These are phyloP conservation scores for Russula compacta DNA, from an alignment of 768 basidiomycete species.

Conservation along the genomic window DNA sequence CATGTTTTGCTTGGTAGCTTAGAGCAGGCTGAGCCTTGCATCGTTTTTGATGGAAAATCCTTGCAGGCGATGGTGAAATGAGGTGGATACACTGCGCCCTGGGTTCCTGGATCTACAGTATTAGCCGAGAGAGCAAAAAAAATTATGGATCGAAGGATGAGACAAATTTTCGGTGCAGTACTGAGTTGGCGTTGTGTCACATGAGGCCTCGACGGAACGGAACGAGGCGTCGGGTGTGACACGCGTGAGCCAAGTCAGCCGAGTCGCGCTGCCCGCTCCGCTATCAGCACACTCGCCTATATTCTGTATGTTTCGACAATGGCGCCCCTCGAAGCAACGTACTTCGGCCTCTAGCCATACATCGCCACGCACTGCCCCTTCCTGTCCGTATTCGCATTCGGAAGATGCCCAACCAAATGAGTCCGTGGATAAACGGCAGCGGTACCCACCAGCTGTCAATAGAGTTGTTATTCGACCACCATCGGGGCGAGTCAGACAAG, in stretches of 20 bases:
- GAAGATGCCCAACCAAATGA: constrained; percentile 21
- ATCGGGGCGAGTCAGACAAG: background rate
- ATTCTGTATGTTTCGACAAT: constrained; percentile 11
- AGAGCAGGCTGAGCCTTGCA: background rate
- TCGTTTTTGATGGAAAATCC: background rate
- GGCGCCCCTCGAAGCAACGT: background rate
- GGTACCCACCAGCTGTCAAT: constrained; percentile 3
- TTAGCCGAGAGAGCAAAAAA: background rate
- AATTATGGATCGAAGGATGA: background rate
- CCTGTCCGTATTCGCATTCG: background rate
- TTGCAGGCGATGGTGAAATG: background rate
- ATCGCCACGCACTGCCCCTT: background rate
- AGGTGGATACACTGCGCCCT: background rate
- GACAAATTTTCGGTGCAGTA: background rate
- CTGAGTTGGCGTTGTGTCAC: too few species aligned
- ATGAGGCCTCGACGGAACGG: too few species aligned
- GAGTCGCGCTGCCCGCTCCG: background rate
- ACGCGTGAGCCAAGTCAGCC: background rate
- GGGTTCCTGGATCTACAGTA: background rate
- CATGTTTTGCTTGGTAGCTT: background rate
- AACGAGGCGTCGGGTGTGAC: background rate
- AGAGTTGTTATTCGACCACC: background rate
- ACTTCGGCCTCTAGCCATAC: background rate
- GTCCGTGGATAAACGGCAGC: constrained; percentile 6
- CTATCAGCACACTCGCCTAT: background rate